phyloP scores from a whole-genome alignment of 331 rosid genomes.

The Stylosanthes scabra region DNA sequence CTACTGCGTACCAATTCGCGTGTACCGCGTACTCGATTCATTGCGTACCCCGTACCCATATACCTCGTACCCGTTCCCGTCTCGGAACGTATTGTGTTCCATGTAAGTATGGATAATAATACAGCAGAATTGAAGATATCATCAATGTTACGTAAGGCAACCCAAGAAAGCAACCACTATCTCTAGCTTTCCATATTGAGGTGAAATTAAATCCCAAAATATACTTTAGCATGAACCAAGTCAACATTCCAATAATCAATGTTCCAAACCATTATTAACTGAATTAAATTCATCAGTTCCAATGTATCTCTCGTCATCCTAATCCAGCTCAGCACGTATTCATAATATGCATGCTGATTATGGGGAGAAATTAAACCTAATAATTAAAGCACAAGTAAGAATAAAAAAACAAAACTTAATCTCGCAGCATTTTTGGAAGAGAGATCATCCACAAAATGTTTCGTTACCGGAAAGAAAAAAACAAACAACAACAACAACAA shows the following conservation, averaged over 20 bases:
- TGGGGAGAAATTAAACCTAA: slow-evolving; percentile 43
- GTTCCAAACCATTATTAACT: slow-evolving; percentile 9
- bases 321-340: slow-evolving; percentile 28
- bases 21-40: too few species aligned
- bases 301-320: slow-evolving; percentile 10
- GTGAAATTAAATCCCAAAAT: slow-evolving; percentile 30
- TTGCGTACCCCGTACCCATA: too few species aligned
- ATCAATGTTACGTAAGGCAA: too few species aligned
- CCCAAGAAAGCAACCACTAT: slow-evolving; percentile 8
- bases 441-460: slow-evolving; percentile 39
- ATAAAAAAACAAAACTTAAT: slow-evolving; percentile 20
- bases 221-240: slow-evolving; percentile 9
- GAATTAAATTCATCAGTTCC: slow-evolving; percentile 12
- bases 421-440: slow-evolving; percentile 12
- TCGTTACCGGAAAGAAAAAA: neutral
- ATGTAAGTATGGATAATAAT: too few species aligned
- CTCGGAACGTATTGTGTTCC: too few species aligned
- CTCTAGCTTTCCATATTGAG: slow-evolving; percentile 10
- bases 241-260: slow-evolving; percentile 31
- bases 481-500: neutral
- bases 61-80: too few species aligned
- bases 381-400: slow-evolving; percentile 32
- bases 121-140: too few species aligned
- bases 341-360: slow-evolving; percentile 31
- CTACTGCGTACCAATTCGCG: too few species aligned